A percentile compares a stretch with the other conserved stretches of the same genome.
phyloP scores from a whole-genome alignment of 139 green algal species.

The Ulvella scutata region DNA sequence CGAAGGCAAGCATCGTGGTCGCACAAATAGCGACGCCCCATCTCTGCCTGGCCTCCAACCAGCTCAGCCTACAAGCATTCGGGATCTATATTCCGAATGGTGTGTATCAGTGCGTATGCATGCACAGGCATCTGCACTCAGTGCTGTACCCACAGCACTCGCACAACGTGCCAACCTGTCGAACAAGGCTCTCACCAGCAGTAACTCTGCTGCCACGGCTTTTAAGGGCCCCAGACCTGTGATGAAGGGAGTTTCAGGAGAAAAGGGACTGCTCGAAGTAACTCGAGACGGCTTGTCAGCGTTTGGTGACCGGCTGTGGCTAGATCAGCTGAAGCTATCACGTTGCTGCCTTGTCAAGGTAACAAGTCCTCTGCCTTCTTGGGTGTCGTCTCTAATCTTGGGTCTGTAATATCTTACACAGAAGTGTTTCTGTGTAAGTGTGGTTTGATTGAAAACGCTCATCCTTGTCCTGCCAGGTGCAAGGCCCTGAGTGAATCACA shows the following conservation, averaged over 20 bases:
- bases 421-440: not conserved
- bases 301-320: not conserved
- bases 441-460: not conserved
- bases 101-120: not conserved
- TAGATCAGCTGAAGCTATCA: constrained; percentile 10
- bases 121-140: not conserved
- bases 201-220: not conserved
- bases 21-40: too few relatives aligned
- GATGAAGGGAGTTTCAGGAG: not conserved
- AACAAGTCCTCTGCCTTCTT: not conserved
- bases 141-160: not conserved
- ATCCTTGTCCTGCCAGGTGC: not conserved
- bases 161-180: not conserved
- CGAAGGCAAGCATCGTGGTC: too few relatives aligned
- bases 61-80: too few relatives aligned
- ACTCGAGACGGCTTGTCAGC: too few relatives aligned
- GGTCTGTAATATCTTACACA: not conserved
- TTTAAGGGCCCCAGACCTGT: not conserved
- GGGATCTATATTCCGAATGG: not conserved
- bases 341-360: constrained; percentile 10
- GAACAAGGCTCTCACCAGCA: not conserved
- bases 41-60: too few relatives aligned
- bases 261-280: not conserved
- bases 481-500: not conserved
- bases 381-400: not conserved